Base-by-base conservation (phyloP, 1,284 basidiomycete species). In the Prillingera fragicola region DNA sequence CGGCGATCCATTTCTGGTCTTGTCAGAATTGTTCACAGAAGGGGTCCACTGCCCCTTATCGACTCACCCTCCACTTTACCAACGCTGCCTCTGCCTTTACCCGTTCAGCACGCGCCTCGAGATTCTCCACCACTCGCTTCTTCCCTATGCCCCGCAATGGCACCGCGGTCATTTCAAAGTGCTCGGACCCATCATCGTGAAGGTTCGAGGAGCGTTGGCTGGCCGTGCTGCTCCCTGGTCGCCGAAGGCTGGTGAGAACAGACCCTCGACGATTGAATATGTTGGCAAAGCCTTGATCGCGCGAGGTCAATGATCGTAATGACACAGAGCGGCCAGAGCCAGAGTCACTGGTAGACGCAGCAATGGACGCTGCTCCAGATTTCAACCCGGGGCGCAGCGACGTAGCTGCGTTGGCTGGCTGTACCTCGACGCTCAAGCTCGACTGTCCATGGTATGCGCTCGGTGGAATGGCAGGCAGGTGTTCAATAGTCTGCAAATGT, bases 1-100 rank as follows among this genome's bases (percentile, higher is more conserved):
- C 64, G 10, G 58, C 46, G 18, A 60, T 55, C 64, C 64, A 67
- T 58, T 59, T 59, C 65, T 68, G 45, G 10, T 12, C 6, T 15
- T 9, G 38, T 50, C 43, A 56, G 37, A 27, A 12, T 21, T 24
- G n/a, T 9, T 9, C 18, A 15, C 4, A 18, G 18, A 2, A 5
- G 10, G 8, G 14, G 33, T 23, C 3, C 3, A 26, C 10, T 13
- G 23, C 19, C n/a, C 15, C 13, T 18, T 17, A 18, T 3, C 4
- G 6, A 58, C 63, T 45, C 46, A 68, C 65, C 49, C 66, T 54
- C 66, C 66, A 69, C 46, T 66, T 69, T 14, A 56, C 55, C 52
- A 69, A 48, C 2, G 64, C 66, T 15, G 55, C 43, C 12, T 66
- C 63, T 24, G 65, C 59, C 40, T 62, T 63, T 12, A 29, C 38